Percentiles rank a stretch among this genome's conserved stretches.
Conservation (phyloP, 75 land plant genomes). For the Larix kaempferi region DNA sequence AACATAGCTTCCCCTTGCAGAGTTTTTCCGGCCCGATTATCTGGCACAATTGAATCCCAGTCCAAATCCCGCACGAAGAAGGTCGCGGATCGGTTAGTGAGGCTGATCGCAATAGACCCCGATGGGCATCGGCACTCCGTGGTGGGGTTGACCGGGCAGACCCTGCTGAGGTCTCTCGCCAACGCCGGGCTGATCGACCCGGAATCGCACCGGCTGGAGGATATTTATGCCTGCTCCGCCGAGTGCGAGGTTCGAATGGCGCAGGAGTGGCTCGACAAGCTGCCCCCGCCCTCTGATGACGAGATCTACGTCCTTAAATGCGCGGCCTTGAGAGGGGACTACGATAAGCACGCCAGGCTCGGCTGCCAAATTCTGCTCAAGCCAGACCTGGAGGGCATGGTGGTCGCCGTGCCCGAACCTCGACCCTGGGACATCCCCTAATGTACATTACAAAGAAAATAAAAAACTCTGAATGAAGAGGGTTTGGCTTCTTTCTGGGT, state of each 20-base stretch:
- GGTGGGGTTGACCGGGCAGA: constrained; percentile 67
- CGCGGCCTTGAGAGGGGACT: constrained; percentile 23
- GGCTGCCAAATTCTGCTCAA: constrained; percentile 80
- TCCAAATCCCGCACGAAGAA: constrained; percentile 21
- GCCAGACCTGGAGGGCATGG: constrained; percentile 76
- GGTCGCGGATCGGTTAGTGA: constrained; percentile 58
- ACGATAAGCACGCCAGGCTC: constrained; percentile 67
- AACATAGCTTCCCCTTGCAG: neutral
- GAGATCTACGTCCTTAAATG: constrained; percentile 62
- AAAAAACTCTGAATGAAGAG: too few relatives aligned
- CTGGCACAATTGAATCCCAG: constrained; percentile 12
- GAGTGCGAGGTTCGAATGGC: constrained; percentile 93
- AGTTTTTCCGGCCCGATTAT: neutral
- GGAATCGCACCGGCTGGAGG: constrained; percentile 81
- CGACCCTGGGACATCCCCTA: constrained; percentile 73
- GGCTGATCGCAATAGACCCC: constrained; percentile 60
- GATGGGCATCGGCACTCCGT: constrained; percentile 57
- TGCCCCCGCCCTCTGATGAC: constrained; percentile 63
- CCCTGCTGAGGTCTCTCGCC: constrained; percentile 60
- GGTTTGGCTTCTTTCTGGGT: too few relatives aligned
- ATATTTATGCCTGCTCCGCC: constrained; percentile 80
- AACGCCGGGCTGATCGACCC: constrained; percentile 67
- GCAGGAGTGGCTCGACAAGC: constrained; percentile 77
- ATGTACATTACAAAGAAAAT: too few relatives aligned
- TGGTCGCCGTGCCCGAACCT: constrained; percentile 71